phyloP scores from a whole-genome alignment of 1,284 basidiomycete genomes.

The Trichosporon sp. region DNA sequence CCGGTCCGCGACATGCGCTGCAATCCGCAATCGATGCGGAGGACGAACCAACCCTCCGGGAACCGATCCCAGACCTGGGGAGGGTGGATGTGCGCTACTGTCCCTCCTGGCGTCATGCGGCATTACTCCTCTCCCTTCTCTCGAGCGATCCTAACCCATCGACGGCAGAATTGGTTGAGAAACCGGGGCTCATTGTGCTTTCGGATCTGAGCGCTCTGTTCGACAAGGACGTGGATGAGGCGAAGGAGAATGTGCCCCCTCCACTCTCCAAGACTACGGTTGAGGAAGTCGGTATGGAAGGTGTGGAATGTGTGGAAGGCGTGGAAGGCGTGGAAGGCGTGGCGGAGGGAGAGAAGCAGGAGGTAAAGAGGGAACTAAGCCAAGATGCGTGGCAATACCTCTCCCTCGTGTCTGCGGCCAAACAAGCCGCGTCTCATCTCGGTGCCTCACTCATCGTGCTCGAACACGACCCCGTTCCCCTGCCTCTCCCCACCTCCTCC shows the following conservation, averaged over 20 bases:
- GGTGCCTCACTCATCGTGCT: slow-evolving; percentile 2
- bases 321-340: background rate
- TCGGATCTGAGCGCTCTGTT: slow-evolving; percentile 43
- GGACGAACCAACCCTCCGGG: slow-evolving; percentile 44
- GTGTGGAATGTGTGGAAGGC: background rate
- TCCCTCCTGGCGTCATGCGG: slow-evolving; percentile 39
- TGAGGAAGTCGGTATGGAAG: too few relatives aligned
- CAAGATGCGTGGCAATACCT: background rate
- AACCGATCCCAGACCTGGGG: slow-evolving; percentile 28
- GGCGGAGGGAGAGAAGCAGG: slow-evolving; percentile 4
- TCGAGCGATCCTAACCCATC: slow-evolving; percentile 5
- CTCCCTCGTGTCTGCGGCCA: background rate
- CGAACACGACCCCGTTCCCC: background rate
- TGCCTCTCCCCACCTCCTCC: background rate
- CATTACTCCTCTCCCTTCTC: slow-evolving; percentile 42
- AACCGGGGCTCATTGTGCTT: slow-evolving; percentile 42
- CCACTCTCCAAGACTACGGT: too few relatives aligned
- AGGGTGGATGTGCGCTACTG: slow-evolving; percentile 46
- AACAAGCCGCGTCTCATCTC: background rate
- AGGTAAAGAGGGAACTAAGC: background rate
- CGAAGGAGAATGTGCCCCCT: slow-evolving; percentile 38
- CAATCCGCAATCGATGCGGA: slow-evolving; percentile 42
- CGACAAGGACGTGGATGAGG: slow-evolving; percentile 33
- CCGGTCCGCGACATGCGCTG: slow-evolving; percentile 35
- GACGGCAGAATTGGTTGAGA: slow-evolving; percentile 21